Evolutionary conservation across 176 grass and related monocot species (phyloP), one percentile per base, ranked within the genome.

Genomic region (Aegilops bicornis): DNA sequence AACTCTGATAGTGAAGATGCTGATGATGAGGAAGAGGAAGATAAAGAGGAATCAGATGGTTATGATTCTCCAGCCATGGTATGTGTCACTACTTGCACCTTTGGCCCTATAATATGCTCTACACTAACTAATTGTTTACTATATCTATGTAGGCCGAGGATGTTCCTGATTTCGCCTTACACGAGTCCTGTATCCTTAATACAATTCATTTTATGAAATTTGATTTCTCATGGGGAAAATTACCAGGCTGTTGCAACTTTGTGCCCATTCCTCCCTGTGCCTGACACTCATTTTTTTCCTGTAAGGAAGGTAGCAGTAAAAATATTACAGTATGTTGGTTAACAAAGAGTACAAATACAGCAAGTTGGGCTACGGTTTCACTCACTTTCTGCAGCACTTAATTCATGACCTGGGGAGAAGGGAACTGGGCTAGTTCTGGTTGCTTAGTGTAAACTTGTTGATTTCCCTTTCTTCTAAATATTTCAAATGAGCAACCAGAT

Each of bases 11-110:
- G 73, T 75, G 90, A 92, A 59, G 90, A 92, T 78, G 90, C 73
- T 69, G 90, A 90, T 64, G 90, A 95, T 1, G 88, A 95, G n/a
- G 88, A 93, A 86, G 90, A 90, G 36, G 87, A 89, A 78, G 72
- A 86, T 83, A 83, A 83, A 75, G 81, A 80, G 66, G 91, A 91
- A 77, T 79, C 79, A 17, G 90, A 95, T 85, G 88, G 83, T 70
- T 92, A 91, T 82, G 93, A 91, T 75, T 92, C 80, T 82, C 88
- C 88, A 64, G 42, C 69, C 64, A 75, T 87, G 88, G 87, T 94
- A 94, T 59, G 16, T 76, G 73, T n/a, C 79, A 69, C 48, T 58
- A 54, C 72, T 71, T 88, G 19, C 65, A 73, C 20, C 33, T 93
- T 78, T 78, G 16, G 15, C 50, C 1, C 22, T 45, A 30, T 20